Base-by-base conservation (phyloP, 148 eudicot species). In the Tetragonia tetragonoides region DNA sequence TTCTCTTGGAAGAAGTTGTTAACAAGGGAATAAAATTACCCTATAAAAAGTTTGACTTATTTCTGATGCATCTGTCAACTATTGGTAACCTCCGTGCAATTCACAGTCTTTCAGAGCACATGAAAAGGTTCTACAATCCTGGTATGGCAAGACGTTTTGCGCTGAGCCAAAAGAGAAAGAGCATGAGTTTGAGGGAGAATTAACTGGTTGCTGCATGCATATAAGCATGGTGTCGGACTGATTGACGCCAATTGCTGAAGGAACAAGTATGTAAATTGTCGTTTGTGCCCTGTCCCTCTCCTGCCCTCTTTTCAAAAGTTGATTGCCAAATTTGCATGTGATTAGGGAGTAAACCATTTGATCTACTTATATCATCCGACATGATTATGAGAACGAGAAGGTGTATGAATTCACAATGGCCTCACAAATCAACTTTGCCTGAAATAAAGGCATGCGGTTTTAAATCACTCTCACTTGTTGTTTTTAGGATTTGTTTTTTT, bases 91-190 rank as follows among this genome's bases (percentile, higher is more conserved):
- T 95, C 65, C 85, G 74, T 61, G 87, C 87, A 41, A 95, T 95
- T 72, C 93, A 91, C 77, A 85, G 80, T 49, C 87, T 95, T 66
- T 93, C 99, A 9, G 99, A 89, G 73, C 97, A 95, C 74, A 88
- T 90, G 94, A 88, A 94, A 78, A 89, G 75, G 70, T 91, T 90
- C 76, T 91, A 89, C 78, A 93, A 95, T 81, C 97, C 93, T 82
- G 87, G 84, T 18, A 93, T 95, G 97, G 97, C 97, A 15, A 85
- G 97, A 40, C 90, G 95, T 70, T 90, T 87, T 85, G 83, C 95
- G 15, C 59, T 91, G 34, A 86, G 42, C 84, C 92, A 93, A 72
- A 91, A 93, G 83, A 82, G 97, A 68, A 86, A 86, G 79, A 93
- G 97, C 83, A 53, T 78, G 81, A 89, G 90, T 77, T 85, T 90